Conservation (phyloP, 164 flowering plant species). For the Stephania japonica region DNA sequence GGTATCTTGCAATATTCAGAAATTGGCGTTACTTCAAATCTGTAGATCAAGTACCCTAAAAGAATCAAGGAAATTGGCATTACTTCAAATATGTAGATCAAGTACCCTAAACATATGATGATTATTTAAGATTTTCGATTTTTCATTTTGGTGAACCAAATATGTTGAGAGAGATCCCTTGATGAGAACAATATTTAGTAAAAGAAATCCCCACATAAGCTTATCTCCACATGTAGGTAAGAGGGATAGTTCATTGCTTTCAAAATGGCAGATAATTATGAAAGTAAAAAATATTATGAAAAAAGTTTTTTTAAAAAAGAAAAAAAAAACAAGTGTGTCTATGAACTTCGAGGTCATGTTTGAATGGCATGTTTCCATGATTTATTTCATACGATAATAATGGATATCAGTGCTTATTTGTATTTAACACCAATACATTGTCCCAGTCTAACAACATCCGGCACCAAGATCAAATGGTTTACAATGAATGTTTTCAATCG, state of each 20-base stretch:
- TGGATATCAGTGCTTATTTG: too few relatives aligned
- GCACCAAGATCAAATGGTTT: too few relatives aligned
- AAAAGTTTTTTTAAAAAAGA: too few relatives aligned
- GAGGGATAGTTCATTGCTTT: not conserved
- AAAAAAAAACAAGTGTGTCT: too few relatives aligned
- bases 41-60: constrained; percentile 52
- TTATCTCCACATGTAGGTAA: not conserved
- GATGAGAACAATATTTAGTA: not conserved
- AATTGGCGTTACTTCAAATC: constrained; percentile 44
- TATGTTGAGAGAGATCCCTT: not conserved
- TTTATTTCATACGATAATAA: too few relatives aligned
- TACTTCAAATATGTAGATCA: too few relatives aligned
- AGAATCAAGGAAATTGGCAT: not conserved
- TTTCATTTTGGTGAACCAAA: not conserved
- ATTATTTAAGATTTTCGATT: not conserved
- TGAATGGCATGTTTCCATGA: too few relatives aligned
- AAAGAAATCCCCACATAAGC: not conserved
- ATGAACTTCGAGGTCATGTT: too few relatives aligned
- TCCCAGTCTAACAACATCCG: too few relatives aligned
- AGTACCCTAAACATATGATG: not conserved
- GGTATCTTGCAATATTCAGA: constrained; percentile 26
- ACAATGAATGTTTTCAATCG: too few relatives aligned
- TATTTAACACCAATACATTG: too few relatives aligned
- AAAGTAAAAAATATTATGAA: not conserved
- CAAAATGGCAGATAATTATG: not conserved